Evolutionary conservation across 2,329 filamentous ascomycete genomes (phyloP), one percentile per base, ranked within the genome.

Genomic region (Lachnum nothofagi): DNA sequence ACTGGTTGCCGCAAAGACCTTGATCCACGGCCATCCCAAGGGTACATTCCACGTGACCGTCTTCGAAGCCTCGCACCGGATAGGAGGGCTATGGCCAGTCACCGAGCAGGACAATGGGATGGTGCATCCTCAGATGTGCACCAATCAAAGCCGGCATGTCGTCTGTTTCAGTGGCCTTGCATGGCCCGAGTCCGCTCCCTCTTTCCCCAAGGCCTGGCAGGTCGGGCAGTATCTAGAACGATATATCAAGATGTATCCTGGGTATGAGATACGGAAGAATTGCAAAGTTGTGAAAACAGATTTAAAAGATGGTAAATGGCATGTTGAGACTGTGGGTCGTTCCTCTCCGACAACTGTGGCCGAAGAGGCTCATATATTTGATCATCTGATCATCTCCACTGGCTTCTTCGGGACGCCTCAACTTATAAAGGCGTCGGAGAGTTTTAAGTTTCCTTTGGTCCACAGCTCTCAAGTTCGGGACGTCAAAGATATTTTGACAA

Each of bases 21-120:
- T 93, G 23, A 73, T 89, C 53, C 73, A 82, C 67, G 74, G 81
- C 61, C 71, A 71, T 25, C 72, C 77, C 0, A 65, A 67, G 2
- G 73, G 67, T 9, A 70, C 72, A 5, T 91, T 88, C 68, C 70
- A 74, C 4, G 83, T 91, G 41, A 85, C 79, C 3, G 66, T 94
- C 20, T 87, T 85, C 60, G 88, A 94, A 42, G 70, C 76, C 14
- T 76, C 82, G 40, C 62, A 73, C 27, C 75, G 78, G 33, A 74
- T 91, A 14, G 88, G 88, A 9, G 88, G 88, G 0, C 77, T 93
- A n/a, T 94, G 88, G 88, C 83, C 85, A 3, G 68, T 71, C 1
- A 64, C 67, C 10, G 73, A 71, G 45, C 57, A 68, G 2, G 80
- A 82, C 46, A 57, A 53, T n/a, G 67, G 58, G 1, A 68, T 79